Conservation (phyloP, 1,284 basidiomycete species). For the Cerrena zonata region DNA sequence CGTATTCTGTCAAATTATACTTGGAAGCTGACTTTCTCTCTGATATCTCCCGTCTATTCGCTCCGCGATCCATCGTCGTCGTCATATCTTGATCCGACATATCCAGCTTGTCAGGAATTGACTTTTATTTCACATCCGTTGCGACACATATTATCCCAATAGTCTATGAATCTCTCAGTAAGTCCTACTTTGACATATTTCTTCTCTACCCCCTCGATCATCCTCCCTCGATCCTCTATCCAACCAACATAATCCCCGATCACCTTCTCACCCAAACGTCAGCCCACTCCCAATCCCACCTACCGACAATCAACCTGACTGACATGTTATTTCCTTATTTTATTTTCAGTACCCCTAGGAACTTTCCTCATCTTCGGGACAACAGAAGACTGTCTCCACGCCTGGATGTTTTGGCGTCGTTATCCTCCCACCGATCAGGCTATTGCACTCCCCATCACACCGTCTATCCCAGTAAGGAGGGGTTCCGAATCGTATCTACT, state of each 20-base stretch:
- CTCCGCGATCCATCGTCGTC: not conserved
- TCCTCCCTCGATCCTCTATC: too few relatives aligned
- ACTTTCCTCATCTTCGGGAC: constrained; percentile 15
- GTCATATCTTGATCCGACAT: not conserved
- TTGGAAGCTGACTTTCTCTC: too few relatives aligned
- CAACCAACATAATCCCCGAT: too few relatives aligned
- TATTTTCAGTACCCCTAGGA: constrained; percentile 13
- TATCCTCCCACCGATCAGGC: not conserved
- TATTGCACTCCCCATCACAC: not conserved
- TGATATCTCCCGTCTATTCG: too few relatives aligned
- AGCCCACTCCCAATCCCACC: too few relatives aligned
- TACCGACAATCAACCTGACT: too few relatives aligned
- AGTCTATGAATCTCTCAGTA: constrained; percentile 18
- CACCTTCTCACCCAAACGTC: too few relatives aligned
- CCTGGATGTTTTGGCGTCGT: constrained; percentile 7
- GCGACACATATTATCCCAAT: constrained; percentile 16
- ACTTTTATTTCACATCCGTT: constrained; percentile 12
- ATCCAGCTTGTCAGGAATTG: constrained; percentile 13
- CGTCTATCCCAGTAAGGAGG: too few relatives aligned
- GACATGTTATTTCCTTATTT: too few relatives aligned
- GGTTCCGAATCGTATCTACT: too few relatives aligned
- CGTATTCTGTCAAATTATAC: too few relatives aligned
- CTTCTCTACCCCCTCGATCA: too few relatives aligned
- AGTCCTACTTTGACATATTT: constrained; percentile 4
- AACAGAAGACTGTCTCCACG: constrained; percentile 8